These are phyloP conservation scores for Raphanus hybrid DNA, from an alignment of 441 rosid genomes.

Conservation along the genomic window DNA sequence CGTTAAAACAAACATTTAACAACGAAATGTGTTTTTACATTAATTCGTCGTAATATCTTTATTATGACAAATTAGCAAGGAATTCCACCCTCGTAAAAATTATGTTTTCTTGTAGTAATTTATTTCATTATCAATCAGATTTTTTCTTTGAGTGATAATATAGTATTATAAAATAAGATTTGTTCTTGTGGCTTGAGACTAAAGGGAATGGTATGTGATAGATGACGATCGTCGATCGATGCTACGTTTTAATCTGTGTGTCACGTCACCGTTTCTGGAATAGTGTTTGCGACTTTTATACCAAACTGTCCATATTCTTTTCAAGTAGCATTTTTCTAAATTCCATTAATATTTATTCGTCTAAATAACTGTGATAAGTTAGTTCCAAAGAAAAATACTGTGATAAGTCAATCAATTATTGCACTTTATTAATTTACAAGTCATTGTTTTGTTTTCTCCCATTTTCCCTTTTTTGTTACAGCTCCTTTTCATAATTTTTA, in stretches of 20 bases:
- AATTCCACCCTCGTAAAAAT: no score
- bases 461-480: background rate
- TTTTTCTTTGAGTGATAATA: no score
- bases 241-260: constrained; percentile 38
- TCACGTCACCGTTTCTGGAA: constrained; percentile 44
- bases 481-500: background rate
- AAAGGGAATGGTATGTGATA: constrained; percentile 41
- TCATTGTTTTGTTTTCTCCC: constrained; percentile 24
- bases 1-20: no score
- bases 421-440: constrained; percentile 40
- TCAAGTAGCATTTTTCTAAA: constrained; percentile 35
- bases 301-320: constrained; percentile 41
- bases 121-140: no score
- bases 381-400: no score
- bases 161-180: no score
- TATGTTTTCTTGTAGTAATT: no score
- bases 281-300: constrained; percentile 39
- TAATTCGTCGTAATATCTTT: no score
- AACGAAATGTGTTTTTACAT: no score
- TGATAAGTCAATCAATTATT: constrained; percentile 44
- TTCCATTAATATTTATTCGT: constrained; percentile 39
- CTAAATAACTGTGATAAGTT: constrained; percentile 1
- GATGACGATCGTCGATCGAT: constrained; percentile 42
- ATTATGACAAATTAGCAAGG: no score
- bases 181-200: no score